phyloP scores from a whole-genome alignment of 164 flowering plant species.

The Chloranthus sessilifolius region DNA sequence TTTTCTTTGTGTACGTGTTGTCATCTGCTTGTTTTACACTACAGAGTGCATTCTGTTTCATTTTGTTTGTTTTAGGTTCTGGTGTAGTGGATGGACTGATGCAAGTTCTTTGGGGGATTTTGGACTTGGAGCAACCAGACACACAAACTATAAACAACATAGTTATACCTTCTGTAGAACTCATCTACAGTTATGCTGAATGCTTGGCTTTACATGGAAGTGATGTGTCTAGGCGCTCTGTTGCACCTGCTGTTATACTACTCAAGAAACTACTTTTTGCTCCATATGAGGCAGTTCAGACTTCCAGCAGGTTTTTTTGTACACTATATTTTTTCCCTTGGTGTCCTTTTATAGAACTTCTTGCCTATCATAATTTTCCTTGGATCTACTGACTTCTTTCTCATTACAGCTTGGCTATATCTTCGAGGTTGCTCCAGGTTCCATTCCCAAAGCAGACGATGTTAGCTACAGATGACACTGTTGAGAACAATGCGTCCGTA shows the following conservation, averaged over 20 bases:
- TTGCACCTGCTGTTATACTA: constrained; percentile 81
- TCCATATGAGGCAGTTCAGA: constrained; percentile 84
- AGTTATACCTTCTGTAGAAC: constrained; percentile 89
- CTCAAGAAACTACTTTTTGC: constrained; percentile 82
- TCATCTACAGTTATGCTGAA: constrained; percentile 94
- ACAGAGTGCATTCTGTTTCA: not conserved
- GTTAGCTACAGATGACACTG: constrained; percentile 73
- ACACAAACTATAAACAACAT: constrained; percentile 91
- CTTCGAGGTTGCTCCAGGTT: constrained; percentile 98
- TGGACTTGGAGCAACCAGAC: constrained; percentile 90
- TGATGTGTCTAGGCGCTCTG: constrained; percentile 48
- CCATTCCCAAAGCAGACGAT: constrained; percentile 99
- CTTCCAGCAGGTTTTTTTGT: constrained; percentile 78
- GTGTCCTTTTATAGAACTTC: not conserved
- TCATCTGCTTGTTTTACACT: not conserved
- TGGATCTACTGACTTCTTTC: constrained; percentile 11
- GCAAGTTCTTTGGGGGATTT: constrained; percentile 94
- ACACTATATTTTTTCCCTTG: not conserved
- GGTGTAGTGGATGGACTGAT: constrained; percentile 90
- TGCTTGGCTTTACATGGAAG: constrained; percentile 78
- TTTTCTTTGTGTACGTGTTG: not conserved
- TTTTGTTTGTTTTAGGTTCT: constrained; percentile 48
- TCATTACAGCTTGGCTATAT: constrained; percentile 88
- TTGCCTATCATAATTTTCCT: no score
- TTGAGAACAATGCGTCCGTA: constrained; percentile 44